These are phyloP conservation scores for Lachnum nothofagi DNA, from an alignment of 2,329 filamentous ascomycete genomes.

Conservation along the genomic window DNA sequence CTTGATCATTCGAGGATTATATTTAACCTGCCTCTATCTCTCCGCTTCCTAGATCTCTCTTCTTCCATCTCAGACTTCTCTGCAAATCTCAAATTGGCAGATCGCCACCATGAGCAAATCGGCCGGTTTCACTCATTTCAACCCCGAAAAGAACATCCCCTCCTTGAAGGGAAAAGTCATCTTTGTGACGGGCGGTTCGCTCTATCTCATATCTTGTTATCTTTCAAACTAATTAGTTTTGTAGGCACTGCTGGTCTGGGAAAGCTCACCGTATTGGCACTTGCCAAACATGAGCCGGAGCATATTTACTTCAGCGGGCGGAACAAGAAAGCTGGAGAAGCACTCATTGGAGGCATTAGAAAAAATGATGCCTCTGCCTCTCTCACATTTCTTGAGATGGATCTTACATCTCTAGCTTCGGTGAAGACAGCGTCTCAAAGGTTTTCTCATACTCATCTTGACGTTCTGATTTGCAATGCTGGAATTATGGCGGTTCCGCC, in stretches of 20 bases:
- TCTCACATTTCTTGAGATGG: slow-evolving; percentile 38
- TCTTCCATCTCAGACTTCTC: too few relatives aligned
- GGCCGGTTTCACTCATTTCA: slow-evolving; percentile 5
- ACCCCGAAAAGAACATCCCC: slow-evolving; percentile 16
- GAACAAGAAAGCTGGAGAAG: slow-evolving; percentile 33
- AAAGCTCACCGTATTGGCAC: slow-evolving; percentile 35
- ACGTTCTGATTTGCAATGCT: slow-evolving; percentile 44
- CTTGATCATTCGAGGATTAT: too few relatives aligned
- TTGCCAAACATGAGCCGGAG: slow-evolving; percentile 38
- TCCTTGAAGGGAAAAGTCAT: slow-evolving; percentile 17
- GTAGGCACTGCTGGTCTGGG: slow-evolving; percentile 40
- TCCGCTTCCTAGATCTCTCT: too few relatives aligned
- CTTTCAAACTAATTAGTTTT: neutral
- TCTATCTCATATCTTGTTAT: neutral
- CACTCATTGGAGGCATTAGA: slow-evolving; percentile 36
- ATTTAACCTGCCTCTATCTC: too few relatives aligned
- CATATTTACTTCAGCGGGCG: slow-evolving; percentile 37
- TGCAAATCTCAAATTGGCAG: neutral
- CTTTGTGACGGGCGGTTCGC: slow-evolving; percentile 19
- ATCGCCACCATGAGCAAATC: neutral
- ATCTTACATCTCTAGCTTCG: slow-evolving; percentile 41
- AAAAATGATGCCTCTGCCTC: slow-evolving; percentile 18
- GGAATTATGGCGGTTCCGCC: slow-evolving; percentile 39
- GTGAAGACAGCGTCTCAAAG: slow-evolving; percentile 39
- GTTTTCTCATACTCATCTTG: slow-evolving; percentile 34